phyloP scores from a whole-genome alignment of 441 rosid genomes.

The Metrosideros polymorpha region DNA sequence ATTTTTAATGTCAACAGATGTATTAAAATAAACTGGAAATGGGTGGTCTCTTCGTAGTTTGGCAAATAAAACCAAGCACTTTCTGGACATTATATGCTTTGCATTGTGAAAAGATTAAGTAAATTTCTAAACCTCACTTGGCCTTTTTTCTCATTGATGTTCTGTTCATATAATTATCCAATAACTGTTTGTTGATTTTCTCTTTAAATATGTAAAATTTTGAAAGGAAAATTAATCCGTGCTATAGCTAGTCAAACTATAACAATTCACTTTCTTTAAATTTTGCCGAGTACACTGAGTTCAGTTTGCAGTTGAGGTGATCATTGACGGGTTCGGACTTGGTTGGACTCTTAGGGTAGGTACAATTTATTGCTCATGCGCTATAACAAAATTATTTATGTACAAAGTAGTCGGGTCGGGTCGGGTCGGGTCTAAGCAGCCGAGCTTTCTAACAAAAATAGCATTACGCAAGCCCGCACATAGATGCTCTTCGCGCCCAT shows the following conservation, averaged over 20 bases:
- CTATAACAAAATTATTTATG: background rate
- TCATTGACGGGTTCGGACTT: no score
- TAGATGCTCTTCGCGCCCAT: background rate
- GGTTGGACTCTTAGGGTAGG: background rate
- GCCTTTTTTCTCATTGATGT: fast-evolving
- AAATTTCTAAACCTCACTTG: background rate
- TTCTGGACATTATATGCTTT: background rate
- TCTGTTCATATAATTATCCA: background rate
- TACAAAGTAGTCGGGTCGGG: background rate
- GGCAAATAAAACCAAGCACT: no score
- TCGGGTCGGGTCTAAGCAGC: background rate
- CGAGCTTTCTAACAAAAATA: background rate
- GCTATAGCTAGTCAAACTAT: background rate
- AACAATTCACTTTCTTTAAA: background rate
- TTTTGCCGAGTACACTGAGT: background rate
- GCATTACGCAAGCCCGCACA: background rate
- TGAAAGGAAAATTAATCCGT: background rate
- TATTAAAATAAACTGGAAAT: no score
- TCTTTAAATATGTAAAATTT: background rate
- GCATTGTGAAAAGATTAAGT: background rate
- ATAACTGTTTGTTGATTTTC: background rate
- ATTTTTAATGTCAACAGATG: no score
- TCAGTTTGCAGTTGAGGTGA: background rate
- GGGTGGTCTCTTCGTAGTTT: no score
- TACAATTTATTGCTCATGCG: background rate